Evolutionary conservation across 177 flowering plant species (phyloP).

Genomic region (Tripterygium wilfordii): DNA sequence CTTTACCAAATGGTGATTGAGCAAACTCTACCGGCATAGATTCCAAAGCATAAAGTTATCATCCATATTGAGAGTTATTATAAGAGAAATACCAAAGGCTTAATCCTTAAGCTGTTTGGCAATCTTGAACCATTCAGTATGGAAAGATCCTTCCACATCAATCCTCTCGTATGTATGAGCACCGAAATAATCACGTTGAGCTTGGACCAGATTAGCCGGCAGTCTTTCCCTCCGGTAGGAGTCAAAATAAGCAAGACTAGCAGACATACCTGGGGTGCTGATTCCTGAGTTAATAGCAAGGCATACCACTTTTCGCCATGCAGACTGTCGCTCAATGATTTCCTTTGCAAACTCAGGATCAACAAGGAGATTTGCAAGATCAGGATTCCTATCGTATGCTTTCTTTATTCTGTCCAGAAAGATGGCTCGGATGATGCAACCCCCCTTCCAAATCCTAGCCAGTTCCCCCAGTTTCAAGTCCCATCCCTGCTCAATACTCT

Average conservation of each 20-base stretch:
- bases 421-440: constrained; percentile 61
- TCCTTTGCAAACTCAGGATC: constrained; percentile 67
- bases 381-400: constrained; percentile 58
- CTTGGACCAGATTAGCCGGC: constrained; percentile 68
- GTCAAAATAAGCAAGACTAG: constrained; percentile 68
- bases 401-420: constrained; percentile 61
- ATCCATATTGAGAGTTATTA: background rate
- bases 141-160: constrained; percentile 53
- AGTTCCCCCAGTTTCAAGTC: constrained; percentile 58
- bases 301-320: constrained; percentile 65
- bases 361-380: constrained; percentile 54
- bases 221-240: constrained; percentile 51
- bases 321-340: constrained; percentile 49
- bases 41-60: constrained; percentile 14
- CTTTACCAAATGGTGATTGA: too few relatives aligned
- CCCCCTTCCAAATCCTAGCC: constrained; percentile 74
- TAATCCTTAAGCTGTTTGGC: constrained; percentile 38
- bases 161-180: constrained; percentile 66
- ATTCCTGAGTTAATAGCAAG: constrained; percentile 59
- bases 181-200: constrained; percentile 63
- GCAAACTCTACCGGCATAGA: too few relatives aligned
- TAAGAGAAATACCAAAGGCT: constrained; percentile 8
- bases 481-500: constrained; percentile 66
- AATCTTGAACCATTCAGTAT: constrained; percentile 67
- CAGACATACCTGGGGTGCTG: constrained; percentile 62